Evolutionary conservation across 2,329 filamentous ascomycete species (phyloP).

Genomic region (Fusarium lyarnte): DNA sequence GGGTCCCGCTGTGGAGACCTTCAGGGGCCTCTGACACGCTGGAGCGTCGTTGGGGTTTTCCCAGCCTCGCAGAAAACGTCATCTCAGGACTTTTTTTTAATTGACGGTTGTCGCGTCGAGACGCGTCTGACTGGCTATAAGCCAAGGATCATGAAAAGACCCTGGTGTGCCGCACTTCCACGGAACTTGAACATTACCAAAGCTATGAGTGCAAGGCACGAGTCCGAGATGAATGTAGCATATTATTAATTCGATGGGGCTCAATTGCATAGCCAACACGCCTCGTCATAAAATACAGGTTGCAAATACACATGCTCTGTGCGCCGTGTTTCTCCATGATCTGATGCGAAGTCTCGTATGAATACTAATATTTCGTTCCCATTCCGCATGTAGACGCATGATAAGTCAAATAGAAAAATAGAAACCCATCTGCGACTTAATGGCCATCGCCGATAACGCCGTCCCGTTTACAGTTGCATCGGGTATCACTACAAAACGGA

Average conservation of each 20-base stretch:
- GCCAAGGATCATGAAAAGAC: neutral
- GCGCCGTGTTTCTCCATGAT: neutral
- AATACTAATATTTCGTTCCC: neutral
- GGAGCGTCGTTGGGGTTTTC: constrained; percentile 5
- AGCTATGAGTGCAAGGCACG: constrained; percentile 8
- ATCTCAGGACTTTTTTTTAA: constrained; percentile 3
- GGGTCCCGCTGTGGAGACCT: constrained; percentile 18
- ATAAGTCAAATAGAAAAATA: constrained; percentile 5
- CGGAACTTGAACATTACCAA: neutral
- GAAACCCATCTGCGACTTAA: neutral
- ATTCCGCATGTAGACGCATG: neutral
- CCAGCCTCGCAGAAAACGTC: constrained; percentile 39
- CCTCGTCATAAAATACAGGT: neutral
- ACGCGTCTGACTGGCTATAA: constrained; percentile 16
- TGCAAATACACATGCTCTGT: neutral
- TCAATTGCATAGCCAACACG: neutral
- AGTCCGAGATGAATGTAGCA: neutral
- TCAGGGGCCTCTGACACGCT: constrained; percentile 34
- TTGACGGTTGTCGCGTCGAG: constrained; percentile 9
- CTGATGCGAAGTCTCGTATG: neutral
- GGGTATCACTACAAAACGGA: neutral
- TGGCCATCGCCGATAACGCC: constrained; percentile 23
- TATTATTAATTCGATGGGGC: neutral
- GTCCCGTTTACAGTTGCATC: neutral
- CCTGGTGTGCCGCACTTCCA: neutral